Evolutionary conservation across 169 alveolate species (phyloP), one percentile per base, ranked within the genome.

Genomic region (Plasmodium berghei): DNA sequence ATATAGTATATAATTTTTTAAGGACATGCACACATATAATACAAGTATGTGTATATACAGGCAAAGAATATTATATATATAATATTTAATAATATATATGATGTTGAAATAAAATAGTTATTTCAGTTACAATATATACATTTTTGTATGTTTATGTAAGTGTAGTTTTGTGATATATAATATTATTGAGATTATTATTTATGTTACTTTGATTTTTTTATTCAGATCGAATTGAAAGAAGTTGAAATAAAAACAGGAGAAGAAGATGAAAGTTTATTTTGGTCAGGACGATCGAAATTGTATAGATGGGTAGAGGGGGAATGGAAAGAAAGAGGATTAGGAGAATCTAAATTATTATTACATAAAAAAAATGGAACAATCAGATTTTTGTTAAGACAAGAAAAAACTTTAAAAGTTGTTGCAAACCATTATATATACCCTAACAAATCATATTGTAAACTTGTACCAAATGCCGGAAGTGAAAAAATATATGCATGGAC

Each of bases 251-350:
- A 90, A 86, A 97, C 99, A 3, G 99, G 99, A 14, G 99, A 97
- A 87, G 99, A 98, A 90, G 97, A 97, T 63, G 99, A 97, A 87
- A 99, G 97, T 28, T 95, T 95, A 72, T 97, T 98, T 90, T 98
- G 97, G 98, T 97, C 96, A 59, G 96, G 93, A 28, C 88, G 99
- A 56, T 97, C 98, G 40, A 98, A 97, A 93, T 94, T 98, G 72
- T 98, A 96, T 92, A 95, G 99, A 72, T 97, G 96, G 96, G 93
- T 80, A 52, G 93, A 93, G 0, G 98, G 96, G 14, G 99, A 98
- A 89, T 98, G 99, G 99, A 98, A 98, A 92, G 99, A 98, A 92
- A 92, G 99, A 59, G 99, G 99, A 24, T 94, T 98, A 20, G 99
- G 99, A 0, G 98, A 98, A 63, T 94, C 98, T 26, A 98, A 97